A percentile compares a stretch with the other conserved stretches of the same genome.
Evolutionary conservation across 768 basidiomycete species (phyloP).

Genomic region (Auriscalpium orientale): DNA sequence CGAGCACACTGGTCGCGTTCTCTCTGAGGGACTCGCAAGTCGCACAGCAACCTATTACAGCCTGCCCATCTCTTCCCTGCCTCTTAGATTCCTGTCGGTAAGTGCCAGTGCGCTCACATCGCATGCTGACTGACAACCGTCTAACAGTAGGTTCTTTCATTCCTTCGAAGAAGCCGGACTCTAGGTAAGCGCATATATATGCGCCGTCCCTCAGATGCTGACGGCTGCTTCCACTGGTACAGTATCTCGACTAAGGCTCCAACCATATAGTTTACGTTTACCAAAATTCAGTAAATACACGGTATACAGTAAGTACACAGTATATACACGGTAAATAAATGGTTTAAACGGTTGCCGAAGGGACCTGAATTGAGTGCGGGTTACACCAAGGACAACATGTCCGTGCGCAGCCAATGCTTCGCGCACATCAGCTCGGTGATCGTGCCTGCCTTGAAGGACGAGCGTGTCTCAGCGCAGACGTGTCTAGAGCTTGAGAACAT

Average conservation of each 20-base stretch:
- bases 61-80: no score
- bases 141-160: no score
- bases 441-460: slow-evolving; percentile 19
- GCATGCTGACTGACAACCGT: no score
- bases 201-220: no score
- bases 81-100: no score
- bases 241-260: not conserved
- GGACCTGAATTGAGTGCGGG: not conserved
- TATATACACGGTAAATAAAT: not conserved
- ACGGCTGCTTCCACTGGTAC: no score
- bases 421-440: not conserved
- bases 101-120: no score
- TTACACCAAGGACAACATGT: not conserved
- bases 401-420: not conserved
- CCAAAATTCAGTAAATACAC: not conserved
- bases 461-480: slow-evolving; percentile 22
- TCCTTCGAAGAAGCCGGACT: no score
- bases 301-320: not conserved
- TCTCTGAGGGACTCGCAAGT: no score
- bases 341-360: not conserved
- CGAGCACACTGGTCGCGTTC: no score
- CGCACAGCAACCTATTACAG: no score
- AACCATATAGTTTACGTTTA: not conserved
- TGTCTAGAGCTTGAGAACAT: slow-evolving; percentile 26
- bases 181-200: no score